Evolutionary conservation across 495 filamentous ascomycete species (phyloP), one percentile per base, ranked within the genome.

Genomic region (Aspergillus bridgeri): DNA sequence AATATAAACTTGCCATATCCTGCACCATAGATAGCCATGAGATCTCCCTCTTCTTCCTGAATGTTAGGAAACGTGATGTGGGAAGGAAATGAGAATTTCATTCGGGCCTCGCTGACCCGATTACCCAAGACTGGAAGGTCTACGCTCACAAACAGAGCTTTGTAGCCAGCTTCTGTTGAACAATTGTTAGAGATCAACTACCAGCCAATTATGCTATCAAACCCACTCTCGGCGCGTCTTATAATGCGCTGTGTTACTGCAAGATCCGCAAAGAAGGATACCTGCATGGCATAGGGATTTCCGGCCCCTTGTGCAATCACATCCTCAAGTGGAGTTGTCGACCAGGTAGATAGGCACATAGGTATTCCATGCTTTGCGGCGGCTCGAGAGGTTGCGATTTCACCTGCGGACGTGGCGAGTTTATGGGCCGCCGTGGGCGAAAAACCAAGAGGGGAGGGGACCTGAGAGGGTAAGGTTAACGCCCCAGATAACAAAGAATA

Each of bases 141-240:
- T 45, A 96, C 93, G 3, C 91, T 96, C 71, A 97, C 90, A 76
- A 96, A 94, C 5, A 97, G 79, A 3, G 86, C 92, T 70, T 92
- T 92, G 75, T 90, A 95, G 20, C 91, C 92, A 43, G 90, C 84
- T 65, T 77, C 69, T 71, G 33, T 22, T 13, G 20, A n/a, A 42
- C 49, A 44, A 20, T 29, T 25, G 17, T 5, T 8, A n/a, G 13
- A 18, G 48, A 38, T n/a, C 58, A 49, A 3, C 53, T 18, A n/a
- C 2, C 18, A 19, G 65, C 8, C 67, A 60, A 24, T 55, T 55
- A 23, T 90, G 48, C 7, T 4, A 63, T 65, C 24, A 3, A 42
- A 18, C 52, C 49, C 53, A 56, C 72, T 78, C 71, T 96, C 92
- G 55, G 91, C 92, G 65, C 92, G 87, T 70, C 89, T 67, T 17